Evolutionary conservation across 495 filamentous ascomycete species (phyloP).

Genomic region (Rhypophila decipiens): DNA sequence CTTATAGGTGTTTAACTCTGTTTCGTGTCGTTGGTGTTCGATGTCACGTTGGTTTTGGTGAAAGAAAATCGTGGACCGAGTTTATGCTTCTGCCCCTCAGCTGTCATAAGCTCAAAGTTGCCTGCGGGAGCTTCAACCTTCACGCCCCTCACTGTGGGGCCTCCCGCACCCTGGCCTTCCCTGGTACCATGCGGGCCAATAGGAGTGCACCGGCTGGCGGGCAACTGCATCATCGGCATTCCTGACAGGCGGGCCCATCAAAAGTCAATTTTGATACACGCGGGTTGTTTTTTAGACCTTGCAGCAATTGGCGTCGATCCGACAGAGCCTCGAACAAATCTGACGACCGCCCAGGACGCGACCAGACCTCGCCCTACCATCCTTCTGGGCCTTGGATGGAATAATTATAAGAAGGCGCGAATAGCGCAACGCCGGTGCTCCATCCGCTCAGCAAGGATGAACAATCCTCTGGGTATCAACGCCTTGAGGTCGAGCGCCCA

Average conservation of each 20-base stretch:
- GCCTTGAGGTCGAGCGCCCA: conserved; percentile 25
- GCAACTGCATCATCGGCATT: too few species aligned
- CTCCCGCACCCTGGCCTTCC: too few species aligned
- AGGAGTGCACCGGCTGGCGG: background rate
- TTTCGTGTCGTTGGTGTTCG: background rate
- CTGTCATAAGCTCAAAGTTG: conserved; percentile 1
- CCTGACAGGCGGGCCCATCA: too few species aligned
- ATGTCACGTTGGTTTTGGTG: background rate
- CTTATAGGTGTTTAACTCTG: too few species aligned
- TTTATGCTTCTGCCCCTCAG: too few species aligned
- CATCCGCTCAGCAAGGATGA: conserved; percentile 12
- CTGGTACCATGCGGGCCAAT: background rate
- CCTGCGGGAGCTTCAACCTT: background rate
- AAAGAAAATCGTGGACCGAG: too few species aligned
- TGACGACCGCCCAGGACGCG: too few species aligned
- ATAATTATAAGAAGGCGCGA: conserved; percentile 15
- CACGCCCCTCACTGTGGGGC: background rate
- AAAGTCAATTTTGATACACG: too few species aligned
- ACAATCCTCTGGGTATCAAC: conserved; percentile 23
- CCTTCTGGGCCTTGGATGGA: conserved; percentile 19
- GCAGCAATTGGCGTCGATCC: too few species aligned
- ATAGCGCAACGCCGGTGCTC: conserved; percentile 18
- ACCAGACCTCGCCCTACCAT: too few species aligned
- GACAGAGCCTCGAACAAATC: too few species aligned
- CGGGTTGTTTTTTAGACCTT: too few species aligned